These are phyloP conservation scores for Erythrobasidium hasegawianum DNA, from an alignment of 1,284 basidiomycete species.

Conservation along the genomic window DNA sequence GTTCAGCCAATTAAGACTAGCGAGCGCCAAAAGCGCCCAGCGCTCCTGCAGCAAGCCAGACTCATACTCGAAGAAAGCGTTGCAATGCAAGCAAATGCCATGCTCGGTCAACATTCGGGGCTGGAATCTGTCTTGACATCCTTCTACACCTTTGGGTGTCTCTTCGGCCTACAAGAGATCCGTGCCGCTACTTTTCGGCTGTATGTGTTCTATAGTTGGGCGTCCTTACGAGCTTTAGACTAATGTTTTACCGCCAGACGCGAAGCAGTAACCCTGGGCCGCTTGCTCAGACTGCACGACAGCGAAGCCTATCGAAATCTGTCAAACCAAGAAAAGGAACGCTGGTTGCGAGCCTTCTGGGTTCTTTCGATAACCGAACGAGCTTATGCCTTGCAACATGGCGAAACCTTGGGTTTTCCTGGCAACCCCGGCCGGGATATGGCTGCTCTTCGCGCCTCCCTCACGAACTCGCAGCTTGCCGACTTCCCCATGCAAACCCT, in stretches of 20 bases:
- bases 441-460: background rate
- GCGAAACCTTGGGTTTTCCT: slow-evolving; percentile 12
- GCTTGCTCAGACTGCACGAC: slow-evolving; percentile 44
- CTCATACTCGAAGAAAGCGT: slow-evolving; percentile 17
- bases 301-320: slow-evolving; percentile 44
- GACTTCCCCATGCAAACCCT: slow-evolving; percentile 21
- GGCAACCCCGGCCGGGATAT: slow-evolving; percentile 14
- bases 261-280: slow-evolving; percentile 45
- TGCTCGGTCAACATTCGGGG: slow-evolving; percentile 41
- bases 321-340: slow-evolving; percentile 44
- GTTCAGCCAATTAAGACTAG: slow-evolving; percentile 37
- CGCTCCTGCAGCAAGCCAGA: slow-evolving; percentile 5
- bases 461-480: background rate
- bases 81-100: slow-evolving; percentile 29
- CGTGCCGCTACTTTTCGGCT: slow-evolving; percentile 44
- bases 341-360: slow-evolving; percentile 45
- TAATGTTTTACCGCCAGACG: slow-evolving; percentile 39
- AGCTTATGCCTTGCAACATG: slow-evolving; percentile 28
- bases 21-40: slow-evolving; percentile 22
- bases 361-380: slow-evolving; percentile 46
- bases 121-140: slow-evolving; percentile 42
- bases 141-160: slow-evolving; percentile 45
- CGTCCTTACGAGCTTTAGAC: slow-evolving; percentile 34
- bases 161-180: slow-evolving; percentile 44
- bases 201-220: slow-evolving; percentile 32